Evolutionary conservation across 2,329 filamentous ascomycete genomes (phyloP).

Genomic region (Xylariaceae sp.): DNA sequence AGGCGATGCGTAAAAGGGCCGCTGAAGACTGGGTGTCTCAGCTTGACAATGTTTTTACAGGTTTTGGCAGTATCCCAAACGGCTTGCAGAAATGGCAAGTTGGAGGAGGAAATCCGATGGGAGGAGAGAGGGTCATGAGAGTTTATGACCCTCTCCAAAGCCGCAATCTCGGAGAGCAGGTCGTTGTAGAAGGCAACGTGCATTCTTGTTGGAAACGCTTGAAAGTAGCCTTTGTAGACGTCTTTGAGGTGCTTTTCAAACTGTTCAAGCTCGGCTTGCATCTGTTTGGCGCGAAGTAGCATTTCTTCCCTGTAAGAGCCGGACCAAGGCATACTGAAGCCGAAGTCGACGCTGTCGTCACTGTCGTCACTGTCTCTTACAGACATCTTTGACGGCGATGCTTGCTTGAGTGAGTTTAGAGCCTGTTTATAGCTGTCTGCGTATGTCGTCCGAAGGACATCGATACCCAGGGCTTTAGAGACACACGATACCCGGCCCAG

Average conservation of each 20-base stretch:
- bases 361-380: neutral
- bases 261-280: conserved; percentile 25
- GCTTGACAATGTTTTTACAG: conserved; percentile 27
- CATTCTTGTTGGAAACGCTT: conserved; percentile 25
- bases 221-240: conserved; percentile 27
- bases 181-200: conserved; percentile 23
- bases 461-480: too few species aligned
- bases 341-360: neutral
- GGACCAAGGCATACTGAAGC: neutral
- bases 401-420: neutral
- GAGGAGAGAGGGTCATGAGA: conserved; percentile 19
- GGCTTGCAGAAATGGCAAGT: conserved; percentile 28
- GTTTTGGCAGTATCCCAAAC: conserved; percentile 31
- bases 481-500: too few species aligned
- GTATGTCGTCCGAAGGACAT: neutral
- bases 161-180: conserved; percentile 22
- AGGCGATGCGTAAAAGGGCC: conserved; percentile 24
- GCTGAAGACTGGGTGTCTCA: conserved; percentile 27
- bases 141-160: conserved; percentile 18
- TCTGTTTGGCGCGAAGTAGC: conserved; percentile 7
- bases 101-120: conserved; percentile 26
- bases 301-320: neutral
- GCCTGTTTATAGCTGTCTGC: neutral
- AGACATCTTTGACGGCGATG: conserved; percentile 1
- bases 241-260: conserved; percentile 24